phyloP scores from a whole-genome alignment of 169 alveolate species.

The Sarcocystis neurona region DNA sequence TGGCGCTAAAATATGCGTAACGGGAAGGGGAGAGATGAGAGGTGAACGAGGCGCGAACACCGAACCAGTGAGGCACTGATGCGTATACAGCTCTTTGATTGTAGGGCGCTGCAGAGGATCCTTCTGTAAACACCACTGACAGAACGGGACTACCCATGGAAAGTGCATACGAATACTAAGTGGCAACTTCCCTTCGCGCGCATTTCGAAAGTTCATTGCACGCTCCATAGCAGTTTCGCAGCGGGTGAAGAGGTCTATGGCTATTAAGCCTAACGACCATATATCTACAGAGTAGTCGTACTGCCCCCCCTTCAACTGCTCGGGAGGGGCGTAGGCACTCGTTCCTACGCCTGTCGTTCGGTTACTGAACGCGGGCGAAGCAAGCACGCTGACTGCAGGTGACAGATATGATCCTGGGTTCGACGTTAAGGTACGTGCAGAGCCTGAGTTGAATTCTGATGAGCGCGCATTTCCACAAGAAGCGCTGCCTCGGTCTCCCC shows the following conservation, averaged over 20 bases:
- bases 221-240: constrained; percentile 72
- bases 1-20: too few species aligned
- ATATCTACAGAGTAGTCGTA: constrained; percentile 70
- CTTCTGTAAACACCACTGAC: constrained; percentile 25
- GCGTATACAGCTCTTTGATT: not conserved
- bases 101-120: constrained; percentile 35
- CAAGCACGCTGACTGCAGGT: not conserved
- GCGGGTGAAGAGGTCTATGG: constrained; percentile 66
- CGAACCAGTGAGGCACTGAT: constrained; percentile 1
- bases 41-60: constrained; percentile 23
- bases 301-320: constrained; percentile 68
- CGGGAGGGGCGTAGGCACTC: constrained; percentile 72
- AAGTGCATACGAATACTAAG: not conserved
- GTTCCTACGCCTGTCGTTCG: constrained; percentile 73
- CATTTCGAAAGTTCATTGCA: constrained; percentile 63
- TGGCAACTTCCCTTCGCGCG: constrained; percentile 63
- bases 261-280: constrained; percentile 70
- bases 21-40: too few species aligned
- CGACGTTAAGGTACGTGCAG: too few species aligned
- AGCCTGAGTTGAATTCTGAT: too few species aligned
- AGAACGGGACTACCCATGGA: constrained; percentile 33
- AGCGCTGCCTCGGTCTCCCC: too few species aligned
- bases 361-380: constrained; percentile 18
- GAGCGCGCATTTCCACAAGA: too few species aligned
- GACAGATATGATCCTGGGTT: too few species aligned